Conservation (phyloP, 768 basidiomycete species). For the Mycena chlorophos region DNA sequence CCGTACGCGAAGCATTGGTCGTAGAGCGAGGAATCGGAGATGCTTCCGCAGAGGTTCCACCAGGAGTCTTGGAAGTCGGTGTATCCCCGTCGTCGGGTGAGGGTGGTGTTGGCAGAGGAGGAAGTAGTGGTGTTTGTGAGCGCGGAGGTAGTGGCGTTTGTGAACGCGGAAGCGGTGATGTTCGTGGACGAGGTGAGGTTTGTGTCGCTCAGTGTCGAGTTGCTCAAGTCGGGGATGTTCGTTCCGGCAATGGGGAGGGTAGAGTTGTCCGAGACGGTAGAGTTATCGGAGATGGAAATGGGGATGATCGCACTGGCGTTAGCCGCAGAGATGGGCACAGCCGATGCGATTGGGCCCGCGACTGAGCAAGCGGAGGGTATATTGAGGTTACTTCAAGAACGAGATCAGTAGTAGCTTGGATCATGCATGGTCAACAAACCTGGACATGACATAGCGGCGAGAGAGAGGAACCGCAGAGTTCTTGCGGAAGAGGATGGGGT, state of each 20-base stretch:
- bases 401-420: background rate
- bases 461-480: conserved; percentile 31
- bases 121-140: background rate
- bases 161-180: too few species aligned
- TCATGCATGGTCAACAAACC: conserved; percentile 27
- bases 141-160: background rate
- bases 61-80: conserved; percentile 39
- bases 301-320: conserved; percentile 3
- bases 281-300: conserved; percentile 21
- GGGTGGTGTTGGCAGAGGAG: conserved; percentile 5
- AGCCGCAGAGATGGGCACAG: conserved; percentile 14
- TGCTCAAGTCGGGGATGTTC: background rate
- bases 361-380: conserved; percentile 36
- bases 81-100: conserved; percentile 3
- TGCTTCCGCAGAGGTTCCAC: conserved; percentile 46
- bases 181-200: too few species aligned
- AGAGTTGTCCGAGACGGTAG: conserved; percentile 20
- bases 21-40: conserved; percentile 40
- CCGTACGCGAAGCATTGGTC: conserved; percentile 44
- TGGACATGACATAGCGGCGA: conserved; percentile 34
- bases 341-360: conserved; percentile 23
- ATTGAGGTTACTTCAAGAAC: conserved; percentile 30
- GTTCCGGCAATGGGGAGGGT: background rate
- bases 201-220: background rate
- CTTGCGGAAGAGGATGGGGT: conserved; percentile 35